Conservation (phyloP, 768 basidiomycete species). For the Russula griseocarnosa region DNA sequence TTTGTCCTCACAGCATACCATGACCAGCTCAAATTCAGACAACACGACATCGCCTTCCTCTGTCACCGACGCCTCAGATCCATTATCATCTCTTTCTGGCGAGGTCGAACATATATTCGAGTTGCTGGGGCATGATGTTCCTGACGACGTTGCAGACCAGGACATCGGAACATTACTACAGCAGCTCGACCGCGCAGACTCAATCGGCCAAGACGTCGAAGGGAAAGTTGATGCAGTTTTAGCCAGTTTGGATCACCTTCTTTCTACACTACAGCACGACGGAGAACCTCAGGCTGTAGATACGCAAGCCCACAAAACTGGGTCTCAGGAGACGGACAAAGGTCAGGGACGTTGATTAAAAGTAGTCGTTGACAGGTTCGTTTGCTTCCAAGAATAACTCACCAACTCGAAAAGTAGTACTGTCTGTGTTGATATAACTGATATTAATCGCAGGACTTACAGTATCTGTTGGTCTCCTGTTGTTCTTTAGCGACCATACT, state of each 20-base stretch:
- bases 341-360: neutral
- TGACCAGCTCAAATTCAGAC: constrained; percentile 9
- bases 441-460: neutral
- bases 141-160: constrained; percentile 37
- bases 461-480: neutral
- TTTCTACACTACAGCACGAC: constrained; percentile 42
- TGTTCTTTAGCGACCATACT: neutral
- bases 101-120: constrained; percentile 39
- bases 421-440: neutral
- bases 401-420: neutral
- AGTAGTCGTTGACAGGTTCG: constrained; percentile 16
- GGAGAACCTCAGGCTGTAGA: constrained; percentile 14
- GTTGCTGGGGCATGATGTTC: constrained; percentile 34
- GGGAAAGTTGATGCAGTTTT: constrained; percentile 57
- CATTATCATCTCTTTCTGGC: constrained; percentile 32
- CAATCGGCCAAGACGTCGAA: constrained; percentile 60
- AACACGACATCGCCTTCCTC: constrained; percentile 3
- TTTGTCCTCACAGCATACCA: neutral
- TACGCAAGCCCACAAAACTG: neutral
- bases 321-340: neutral
- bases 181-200: constrained; percentile 54
- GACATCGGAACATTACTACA: constrained; percentile 51
- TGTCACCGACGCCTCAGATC: constrained; percentile 3
- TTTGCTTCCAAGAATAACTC: neutral
- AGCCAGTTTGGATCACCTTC: constrained; percentile 51